Evolutionary conservation across 345 rosid genomes (phyloP), one percentile per base, ranked within the genome.

Genomic region (Linum usitatissimum): DNA sequence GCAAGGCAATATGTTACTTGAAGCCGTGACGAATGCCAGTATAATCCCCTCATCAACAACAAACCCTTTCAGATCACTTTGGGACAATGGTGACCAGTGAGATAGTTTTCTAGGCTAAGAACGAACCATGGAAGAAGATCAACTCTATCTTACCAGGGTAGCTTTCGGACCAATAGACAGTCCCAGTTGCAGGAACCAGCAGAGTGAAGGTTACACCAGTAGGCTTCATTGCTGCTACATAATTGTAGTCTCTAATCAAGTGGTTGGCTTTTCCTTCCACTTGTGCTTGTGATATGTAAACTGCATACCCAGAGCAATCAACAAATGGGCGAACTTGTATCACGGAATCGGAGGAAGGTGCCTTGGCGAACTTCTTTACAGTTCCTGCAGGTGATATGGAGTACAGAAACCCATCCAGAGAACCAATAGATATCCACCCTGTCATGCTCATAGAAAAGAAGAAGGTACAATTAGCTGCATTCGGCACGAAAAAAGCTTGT

Each of bases 391-490:
- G 87, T 70, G 97, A 92, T 61, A 92, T 77, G 7, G 85, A 85
- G 71, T 92, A 89, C 19, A 92, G 70, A 59, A 77, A 77, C 48
- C 97, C 97, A 65, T 92, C 97, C 70, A 89, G 66, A 4, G 98
- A 89, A 71, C 91, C 90, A 57, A 89, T 71, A 8, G 98, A 85
- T 60, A 85, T 67, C 87, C 87, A 89, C 55, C 91, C 97, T 91
- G 75, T 51, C 21, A 20, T 56, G 42, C 10, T 59, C 31, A 59
- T 19, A 18, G n/a, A 57, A 6, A 9, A 60, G 18, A 64, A 64
- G 6, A 55, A 4, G 19, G 14, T 18, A 19, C 30, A 30, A 45
- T 45, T 45, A 45, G 14, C 51, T 34, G 28, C 28, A 23, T 23
- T 23, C 28, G 28, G 28, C 28, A 23, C 28, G 28, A 23, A 23